A percentile compares a stretch with the other conserved stretches of the same genome.
Evolutionary conservation across 257 asterid species (phyloP).

Genomic region (Orobanche coerulescens): DNA sequence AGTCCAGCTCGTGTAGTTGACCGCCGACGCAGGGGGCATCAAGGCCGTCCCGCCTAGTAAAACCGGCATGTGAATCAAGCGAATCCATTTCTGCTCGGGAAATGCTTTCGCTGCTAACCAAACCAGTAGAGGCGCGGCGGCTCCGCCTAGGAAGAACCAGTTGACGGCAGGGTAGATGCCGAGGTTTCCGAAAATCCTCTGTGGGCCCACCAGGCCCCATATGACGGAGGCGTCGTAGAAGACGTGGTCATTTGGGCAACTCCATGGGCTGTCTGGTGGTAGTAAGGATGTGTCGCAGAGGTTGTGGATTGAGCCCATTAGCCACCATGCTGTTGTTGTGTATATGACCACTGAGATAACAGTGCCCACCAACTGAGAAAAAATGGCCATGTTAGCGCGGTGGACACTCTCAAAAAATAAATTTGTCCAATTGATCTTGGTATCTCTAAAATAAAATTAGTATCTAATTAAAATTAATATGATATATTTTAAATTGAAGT

Average conservation of each 20-base stretch:
- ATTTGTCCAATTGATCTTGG: no score
- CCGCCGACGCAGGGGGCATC: conserved; percentile 55
- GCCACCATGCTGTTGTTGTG: conserved; percentile 46
- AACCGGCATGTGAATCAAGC: conserved; percentile 38
- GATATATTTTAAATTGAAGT: no score
- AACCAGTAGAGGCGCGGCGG: conserved; percentile 34
- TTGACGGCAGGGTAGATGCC: conserved; percentile 34
- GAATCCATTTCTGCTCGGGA: conserved; percentile 38
- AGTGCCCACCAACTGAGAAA: conserved; percentile 41
- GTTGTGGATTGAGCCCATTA: conserved; percentile 36
- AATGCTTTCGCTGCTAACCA: conserved; percentile 32
- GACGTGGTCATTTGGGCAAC: conserved; percentile 40
- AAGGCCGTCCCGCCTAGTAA: conserved; percentile 35
- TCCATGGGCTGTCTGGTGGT: conserved; percentile 43
- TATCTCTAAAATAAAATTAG: no score
- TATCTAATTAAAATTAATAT: no score
- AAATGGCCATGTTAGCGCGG: not conserved
- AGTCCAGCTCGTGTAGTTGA: conserved; percentile 54
- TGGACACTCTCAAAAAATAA: no score
- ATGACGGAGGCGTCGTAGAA: conserved; percentile 53
- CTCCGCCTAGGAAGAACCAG: conserved; percentile 58
- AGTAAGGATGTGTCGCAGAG: conserved; percentile 36
- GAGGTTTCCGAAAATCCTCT: conserved; percentile 42
- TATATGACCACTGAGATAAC: conserved; percentile 28
- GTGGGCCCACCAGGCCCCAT: conserved; percentile 62